Evolutionary conservation across 805 yeast species (phyloP).

Genomic region (Kazachstania bromeliacearum): DNA sequence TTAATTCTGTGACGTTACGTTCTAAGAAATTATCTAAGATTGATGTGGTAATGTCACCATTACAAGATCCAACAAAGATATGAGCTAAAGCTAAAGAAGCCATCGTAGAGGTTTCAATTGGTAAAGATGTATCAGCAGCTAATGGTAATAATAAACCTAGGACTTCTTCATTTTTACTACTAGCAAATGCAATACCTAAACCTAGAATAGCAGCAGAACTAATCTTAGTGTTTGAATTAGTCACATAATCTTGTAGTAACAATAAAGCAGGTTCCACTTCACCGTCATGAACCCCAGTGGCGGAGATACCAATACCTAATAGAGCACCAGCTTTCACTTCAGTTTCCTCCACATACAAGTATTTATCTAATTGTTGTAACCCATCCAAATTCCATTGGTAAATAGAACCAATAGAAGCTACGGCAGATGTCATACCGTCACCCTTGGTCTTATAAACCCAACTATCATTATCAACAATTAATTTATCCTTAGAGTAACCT

Average conservation of each 20-base stretch:
- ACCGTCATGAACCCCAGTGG: slow-evolving; percentile 81
- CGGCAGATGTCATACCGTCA: slow-evolving; percentile 81
- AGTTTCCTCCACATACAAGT: slow-evolving; percentile 72
- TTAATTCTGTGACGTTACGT: slow-evolving; percentile 65
- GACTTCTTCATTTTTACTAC: slow-evolving; percentile 80
- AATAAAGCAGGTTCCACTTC: slow-evolving; percentile 91
- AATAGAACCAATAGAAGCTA: slow-evolving; percentile 84
- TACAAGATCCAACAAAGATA: slow-evolving; percentile 89
- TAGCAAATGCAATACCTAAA: slow-evolving; percentile 90
- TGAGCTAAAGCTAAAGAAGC: slow-evolving; percentile 92
- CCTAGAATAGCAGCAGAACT: slow-evolving; percentile 83
- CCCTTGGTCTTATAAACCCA: slow-evolving; percentile 93
- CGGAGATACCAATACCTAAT: slow-evolving; percentile 87
- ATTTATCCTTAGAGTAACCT: slow-evolving; percentile 82
- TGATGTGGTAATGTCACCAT: slow-evolving; percentile 89
- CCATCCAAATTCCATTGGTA: slow-evolving; percentile 93
- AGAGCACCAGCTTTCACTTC: slow-evolving; percentile 94
- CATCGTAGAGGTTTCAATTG: slow-evolving; percentile 71
- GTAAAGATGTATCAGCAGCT: slow-evolving; percentile 62
- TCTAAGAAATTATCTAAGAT: slow-evolving; percentile 85
- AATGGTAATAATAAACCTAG: slow-evolving; percentile 69
- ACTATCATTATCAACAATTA: slow-evolving; percentile 64
- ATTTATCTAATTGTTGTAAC: slow-evolving; percentile 80
- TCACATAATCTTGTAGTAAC: slow-evolving; percentile 72
- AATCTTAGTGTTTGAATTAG: slow-evolving; percentile 50